Evolutionary conservation across 1,284 basidiomycete species (phyloP).

Genomic region (Leccinum colubrinum): DNA sequence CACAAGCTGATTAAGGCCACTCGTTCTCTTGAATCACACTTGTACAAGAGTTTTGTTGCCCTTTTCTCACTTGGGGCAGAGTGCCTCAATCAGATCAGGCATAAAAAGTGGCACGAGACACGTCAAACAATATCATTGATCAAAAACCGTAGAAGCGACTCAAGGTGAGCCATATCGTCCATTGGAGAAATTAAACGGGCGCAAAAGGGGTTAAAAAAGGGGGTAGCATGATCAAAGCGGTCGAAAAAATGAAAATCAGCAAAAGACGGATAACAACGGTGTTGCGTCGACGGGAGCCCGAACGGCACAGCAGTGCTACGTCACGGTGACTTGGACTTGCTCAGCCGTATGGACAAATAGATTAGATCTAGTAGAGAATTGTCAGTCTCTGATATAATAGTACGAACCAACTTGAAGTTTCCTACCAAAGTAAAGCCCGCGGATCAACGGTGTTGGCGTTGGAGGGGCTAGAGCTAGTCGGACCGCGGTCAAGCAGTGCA

Average conservation of each 20-base stretch:
- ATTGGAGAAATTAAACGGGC: not conserved
- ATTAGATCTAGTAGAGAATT: conserved; percentile 2
- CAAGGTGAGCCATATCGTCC: not conserved
- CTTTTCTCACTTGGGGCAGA: not conserved
- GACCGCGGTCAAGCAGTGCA: not conserved
- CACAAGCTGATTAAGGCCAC: not conserved
- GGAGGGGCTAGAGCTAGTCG: not conserved
- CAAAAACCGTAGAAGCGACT: not conserved
- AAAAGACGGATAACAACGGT: too few relatives aligned
- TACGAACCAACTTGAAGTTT: too few relatives aligned
- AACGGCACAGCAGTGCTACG: too few relatives aligned
- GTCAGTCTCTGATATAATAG: not conserved
- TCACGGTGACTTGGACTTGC: conserved; percentile 1
- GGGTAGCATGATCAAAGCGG: too few relatives aligned
- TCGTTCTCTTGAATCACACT: not conserved
- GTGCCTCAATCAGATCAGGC: not conserved
- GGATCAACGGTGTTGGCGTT: not conserved
- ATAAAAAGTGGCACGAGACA: not conserved
- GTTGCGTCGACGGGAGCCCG: too few relatives aligned
- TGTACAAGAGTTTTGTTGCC: not conserved
- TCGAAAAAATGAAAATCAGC: too few relatives aligned
- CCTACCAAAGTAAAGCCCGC: conserved; percentile 4
- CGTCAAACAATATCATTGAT: not conserved
- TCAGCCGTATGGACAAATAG: not conserved
- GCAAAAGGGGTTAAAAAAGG: not conserved